These are phyloP conservation scores for Termitomyces heimii DNA, from an alignment of 768 basidiomycete genomes.

Conservation along the genomic window DNA sequence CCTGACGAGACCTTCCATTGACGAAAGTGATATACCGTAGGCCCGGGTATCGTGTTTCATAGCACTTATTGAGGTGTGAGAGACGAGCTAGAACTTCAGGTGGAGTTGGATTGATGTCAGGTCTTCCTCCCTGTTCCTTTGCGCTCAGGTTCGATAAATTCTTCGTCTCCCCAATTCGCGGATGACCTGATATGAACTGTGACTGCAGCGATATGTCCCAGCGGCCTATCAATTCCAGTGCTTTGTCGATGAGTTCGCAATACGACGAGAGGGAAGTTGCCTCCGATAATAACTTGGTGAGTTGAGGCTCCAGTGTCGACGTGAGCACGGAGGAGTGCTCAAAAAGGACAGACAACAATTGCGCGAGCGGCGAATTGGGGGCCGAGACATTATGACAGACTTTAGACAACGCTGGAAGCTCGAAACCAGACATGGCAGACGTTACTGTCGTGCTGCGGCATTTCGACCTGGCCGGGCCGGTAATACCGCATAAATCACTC, in stretches of 20 bases:
- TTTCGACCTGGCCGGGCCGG: background rate
- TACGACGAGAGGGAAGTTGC: conserved; percentile 32
- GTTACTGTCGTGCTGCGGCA: background rate
- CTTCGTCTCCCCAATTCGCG: conserved; percentile 81
- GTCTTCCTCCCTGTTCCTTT: conserved; percentile 64
- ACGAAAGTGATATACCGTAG: conserved; percentile 91
- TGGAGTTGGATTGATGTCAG: conserved; percentile 46
- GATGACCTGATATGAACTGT: conserved; percentile 77
- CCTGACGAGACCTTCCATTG: conserved; percentile 69
- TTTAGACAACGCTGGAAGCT: conserved; percentile 27
- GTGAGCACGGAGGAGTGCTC: conserved; percentile 56
- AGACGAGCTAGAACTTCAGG: conserved; percentile 72
- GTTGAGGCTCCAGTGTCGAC: conserved; percentile 42
- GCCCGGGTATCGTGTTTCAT: conserved; percentile 68
- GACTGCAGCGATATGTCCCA: conserved; percentile 51
- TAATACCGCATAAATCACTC: background rate
- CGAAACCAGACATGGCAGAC: conserved; percentile 1
- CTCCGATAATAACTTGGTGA: conserved; percentile 27
- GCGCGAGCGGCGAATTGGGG: conserved; percentile 29
- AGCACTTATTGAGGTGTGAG: conserved; percentile 68
- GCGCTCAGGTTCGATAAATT: conserved; percentile 72
- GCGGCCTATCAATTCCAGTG: conserved; percentile 39
- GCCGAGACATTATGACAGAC: conserved; percentile 26
- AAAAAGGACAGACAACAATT: conserved; percentile 22
- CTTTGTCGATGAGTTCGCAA: conserved; percentile 47